Evolutionary conservation across 345 rosid species (phyloP), one percentile per base, ranked within the genome.

Genomic region (Citrus unshiu): DNA sequence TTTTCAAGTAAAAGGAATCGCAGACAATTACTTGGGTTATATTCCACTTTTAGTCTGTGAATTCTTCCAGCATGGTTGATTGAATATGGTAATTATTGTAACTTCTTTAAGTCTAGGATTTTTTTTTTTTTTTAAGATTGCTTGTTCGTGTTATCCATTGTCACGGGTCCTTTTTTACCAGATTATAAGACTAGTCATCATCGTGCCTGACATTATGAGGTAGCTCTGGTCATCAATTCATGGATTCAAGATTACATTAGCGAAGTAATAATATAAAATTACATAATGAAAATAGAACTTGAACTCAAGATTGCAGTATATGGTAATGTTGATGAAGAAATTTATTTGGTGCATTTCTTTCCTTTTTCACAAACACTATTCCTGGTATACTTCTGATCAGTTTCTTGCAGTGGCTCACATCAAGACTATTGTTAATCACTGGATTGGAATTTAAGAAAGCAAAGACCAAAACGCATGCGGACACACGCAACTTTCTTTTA

Each of bases 71-170:
- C 54, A 69, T 32, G 70, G 22, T 70, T 12, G 56, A 66, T 32
- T 29, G 70, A 29, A 29, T 29, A 69, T 66, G 51, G 29, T 62
- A 61, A 66, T 7, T 63, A 3, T 30, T 56, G 56, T 71, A 67
- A 46, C 57, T 61, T 66, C 73, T 72, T 64, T 22, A 56, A 69
- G 43, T 72, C 61, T 70, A 67, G 60, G 27, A 65, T 0, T 40
- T 2, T 70, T 57, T 73, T 70, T 49, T 76, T 76, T 30, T 86
- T 51, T 60, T 76, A 57, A 9, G 29, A 22, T 78, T 61, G 6
- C 16, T 76, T 65, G 14, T 75, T 46, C 64, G 40, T 12, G 21
- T 29, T 60, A 16, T 59, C 6, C 19, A 6, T 30, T 32, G 14
- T 61, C 40, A 51, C 64, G 56, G 14, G 22, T 32, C 4, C 60